Evolutionary conservation across 345 rosid species (phyloP).

Genomic region (Hirschfeldia incana): DNA sequence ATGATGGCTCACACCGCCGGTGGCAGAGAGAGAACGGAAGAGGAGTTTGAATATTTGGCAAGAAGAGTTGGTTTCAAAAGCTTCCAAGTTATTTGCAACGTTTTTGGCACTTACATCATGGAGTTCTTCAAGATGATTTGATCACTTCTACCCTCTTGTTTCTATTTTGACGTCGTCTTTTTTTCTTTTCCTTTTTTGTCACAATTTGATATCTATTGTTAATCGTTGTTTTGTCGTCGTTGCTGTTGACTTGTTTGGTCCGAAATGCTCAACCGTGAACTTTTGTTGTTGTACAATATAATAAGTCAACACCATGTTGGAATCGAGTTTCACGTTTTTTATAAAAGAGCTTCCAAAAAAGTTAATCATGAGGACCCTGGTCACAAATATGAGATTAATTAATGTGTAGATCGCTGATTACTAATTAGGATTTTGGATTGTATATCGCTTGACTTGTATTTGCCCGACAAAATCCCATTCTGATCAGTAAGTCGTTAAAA

Average conservation of each 20-base stretch:
- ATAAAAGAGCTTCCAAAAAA: neutral
- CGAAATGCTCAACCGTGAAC: neutral
- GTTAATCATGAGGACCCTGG: neutral
- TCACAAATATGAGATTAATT: neutral
- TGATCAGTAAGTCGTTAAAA: too few species aligned
- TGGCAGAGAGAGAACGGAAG: neutral
- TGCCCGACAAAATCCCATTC: neutral
- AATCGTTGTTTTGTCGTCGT: neutral
- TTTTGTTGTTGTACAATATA: neutral
- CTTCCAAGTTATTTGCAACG: constrained; percentile 3
- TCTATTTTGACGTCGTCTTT: neutral
- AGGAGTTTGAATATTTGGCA: neutral
- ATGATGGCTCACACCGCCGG: constrained; percentile 9
- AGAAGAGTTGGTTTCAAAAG: constrained; percentile 4
- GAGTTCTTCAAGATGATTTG: neutral
- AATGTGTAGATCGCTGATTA: neutral
- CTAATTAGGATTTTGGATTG: neutral
- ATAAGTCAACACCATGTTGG: neutral
- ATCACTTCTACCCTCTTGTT: neutral
- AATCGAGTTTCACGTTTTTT: neutral
- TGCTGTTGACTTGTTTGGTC: neutral
- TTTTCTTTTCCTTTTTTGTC: neutral
- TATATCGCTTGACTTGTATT: neutral
- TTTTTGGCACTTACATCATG: neutral
- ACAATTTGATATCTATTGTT: neutral